Conservation (phyloP, 352 stramenopile species). For the Peronospora destructor region DNA sequence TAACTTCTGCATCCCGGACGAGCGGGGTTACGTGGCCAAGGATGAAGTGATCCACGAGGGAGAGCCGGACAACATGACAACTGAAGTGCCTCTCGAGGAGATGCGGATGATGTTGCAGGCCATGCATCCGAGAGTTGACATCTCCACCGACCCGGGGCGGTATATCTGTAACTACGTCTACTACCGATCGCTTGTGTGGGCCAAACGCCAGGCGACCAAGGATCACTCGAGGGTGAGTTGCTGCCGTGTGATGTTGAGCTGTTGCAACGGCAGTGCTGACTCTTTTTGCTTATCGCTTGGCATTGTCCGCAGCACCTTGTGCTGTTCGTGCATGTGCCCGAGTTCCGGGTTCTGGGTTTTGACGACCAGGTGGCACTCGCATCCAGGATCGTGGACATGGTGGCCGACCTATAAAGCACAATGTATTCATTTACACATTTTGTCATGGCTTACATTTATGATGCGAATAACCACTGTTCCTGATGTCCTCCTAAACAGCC, state of each 20-base stretch:
- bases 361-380: conserved; percentile 60
- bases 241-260: not conserved
- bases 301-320: conserved; percentile 35
- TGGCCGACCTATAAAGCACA: conserved; percentile 27
- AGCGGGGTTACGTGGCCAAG: conserved; percentile 57
- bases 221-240: conserved; percentile 26
- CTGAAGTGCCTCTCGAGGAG: conserved; percentile 49
- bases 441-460: not conserved
- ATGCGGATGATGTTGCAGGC: conserved; percentile 36
- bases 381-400: conserved; percentile 46
- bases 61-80: conserved; percentile 41
- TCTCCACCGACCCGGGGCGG: conserved; percentile 69
- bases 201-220: conserved; percentile 35
- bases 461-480: too few relatives aligned
- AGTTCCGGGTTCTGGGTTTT: conserved; percentile 47
- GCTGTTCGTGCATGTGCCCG: conserved; percentile 74
- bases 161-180: conserved; percentile 88
- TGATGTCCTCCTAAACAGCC: not conserved
- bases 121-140: conserved; percentile 26
- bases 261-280: not conserved
- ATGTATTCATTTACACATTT: not conserved
- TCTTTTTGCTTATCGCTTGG: conserved; percentile 2
- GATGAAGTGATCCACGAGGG: conserved; percentile 44
- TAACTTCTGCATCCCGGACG: conserved; percentile 75
- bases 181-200: conserved; percentile 69